A percentile compares a stretch with the other conserved stretches of the same genome.
phyloP scores from a whole-genome alignment of 2,329 filamentous ascomycete genomes.

The Fusarium sp. region DNA sequence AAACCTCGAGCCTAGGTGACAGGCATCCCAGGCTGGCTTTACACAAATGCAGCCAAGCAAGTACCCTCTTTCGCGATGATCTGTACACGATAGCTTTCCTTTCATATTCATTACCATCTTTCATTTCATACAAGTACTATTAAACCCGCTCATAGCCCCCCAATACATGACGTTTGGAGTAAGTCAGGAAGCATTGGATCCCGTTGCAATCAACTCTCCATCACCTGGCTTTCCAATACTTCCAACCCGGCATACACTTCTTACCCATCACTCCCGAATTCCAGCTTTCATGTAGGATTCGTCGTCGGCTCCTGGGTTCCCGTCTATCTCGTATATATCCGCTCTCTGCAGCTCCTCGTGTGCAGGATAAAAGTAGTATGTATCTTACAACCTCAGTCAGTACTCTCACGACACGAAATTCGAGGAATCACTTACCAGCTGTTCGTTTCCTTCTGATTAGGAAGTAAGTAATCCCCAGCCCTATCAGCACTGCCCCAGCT shows the following conservation, averaged over 20 bases:
- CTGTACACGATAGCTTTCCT: rapidly evolving
- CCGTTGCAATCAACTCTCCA: background rate
- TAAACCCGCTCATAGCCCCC: rapidly evolving
- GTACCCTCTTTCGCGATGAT: background rate
- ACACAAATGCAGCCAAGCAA: background rate
- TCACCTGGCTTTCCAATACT: rapidly evolving
- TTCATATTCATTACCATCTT: background rate
- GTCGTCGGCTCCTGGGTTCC: background rate
- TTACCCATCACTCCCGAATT: background rate
- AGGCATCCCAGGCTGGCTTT: background rate
- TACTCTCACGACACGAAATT: too few species aligned
- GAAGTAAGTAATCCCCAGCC: constrained; percentile 3
- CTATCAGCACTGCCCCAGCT: background rate
- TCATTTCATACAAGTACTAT: background rate
- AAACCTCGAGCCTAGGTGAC: rapidly evolving
- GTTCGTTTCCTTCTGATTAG: background rate
- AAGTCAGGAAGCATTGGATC: background rate
- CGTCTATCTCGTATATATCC: constrained; percentile 6
- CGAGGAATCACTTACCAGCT: background rate
- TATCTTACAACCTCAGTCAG: background rate
- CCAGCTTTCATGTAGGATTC: background rate
- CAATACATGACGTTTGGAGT: background rate
- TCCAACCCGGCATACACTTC: rapidly evolving
- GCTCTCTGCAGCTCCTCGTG: constrained; percentile 2
- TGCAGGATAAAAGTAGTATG: constrained; percentile 1